These are phyloP conservation scores for Helianthus annuus DNA, from an alignment of 129 eudicot genomes.

Conservation along the genomic window DNA sequence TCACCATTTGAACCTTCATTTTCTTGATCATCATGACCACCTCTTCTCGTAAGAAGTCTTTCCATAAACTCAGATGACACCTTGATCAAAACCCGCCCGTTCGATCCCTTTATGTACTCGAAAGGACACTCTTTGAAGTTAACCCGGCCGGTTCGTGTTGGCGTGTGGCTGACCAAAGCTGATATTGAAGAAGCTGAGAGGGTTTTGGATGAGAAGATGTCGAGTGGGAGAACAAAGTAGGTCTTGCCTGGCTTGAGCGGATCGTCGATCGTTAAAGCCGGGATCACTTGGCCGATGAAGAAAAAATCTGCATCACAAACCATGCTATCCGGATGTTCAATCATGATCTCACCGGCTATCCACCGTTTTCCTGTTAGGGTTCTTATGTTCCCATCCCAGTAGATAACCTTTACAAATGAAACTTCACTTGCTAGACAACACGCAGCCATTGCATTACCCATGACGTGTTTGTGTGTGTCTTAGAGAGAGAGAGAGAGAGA, in stretches of 20 bases:
- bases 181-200: slow-evolving; percentile 57
- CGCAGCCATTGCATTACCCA: slow-evolving; percentile 40
- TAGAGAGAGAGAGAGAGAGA: background rate
- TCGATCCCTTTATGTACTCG: slow-evolving; percentile 53
- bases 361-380: slow-evolving; percentile 27
- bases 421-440: slow-evolving; percentile 17
- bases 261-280: slow-evolving; percentile 52
- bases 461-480: background rate
- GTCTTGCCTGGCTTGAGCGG: slow-evolving; percentile 46
- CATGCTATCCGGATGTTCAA: slow-evolving; percentile 73
- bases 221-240: slow-evolving; percentile 73
- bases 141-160: background rate
- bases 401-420: slow-evolving; percentile 34
- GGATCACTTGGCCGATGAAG: slow-evolving; percentile 62
- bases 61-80: slow-evolving; percentile 60
- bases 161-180: slow-evolving; percentile 23
- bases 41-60: slow-evolving; percentile 36
- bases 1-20: background rate
- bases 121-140: slow-evolving; percentile 46
- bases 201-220: slow-evolving; percentile 41
- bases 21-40: background rate
- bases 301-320: slow-evolving; percentile 71
- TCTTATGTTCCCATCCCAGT: slow-evolving; percentile 47
- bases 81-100: slow-evolving; percentile 66
- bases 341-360: slow-evolving; percentile 86